A percentile compares a stretch with the other conserved stretches of the same genome.
phyloP scores from a whole-genome alignment of 331 rosid genomes.

The Quercus phellos region DNA sequence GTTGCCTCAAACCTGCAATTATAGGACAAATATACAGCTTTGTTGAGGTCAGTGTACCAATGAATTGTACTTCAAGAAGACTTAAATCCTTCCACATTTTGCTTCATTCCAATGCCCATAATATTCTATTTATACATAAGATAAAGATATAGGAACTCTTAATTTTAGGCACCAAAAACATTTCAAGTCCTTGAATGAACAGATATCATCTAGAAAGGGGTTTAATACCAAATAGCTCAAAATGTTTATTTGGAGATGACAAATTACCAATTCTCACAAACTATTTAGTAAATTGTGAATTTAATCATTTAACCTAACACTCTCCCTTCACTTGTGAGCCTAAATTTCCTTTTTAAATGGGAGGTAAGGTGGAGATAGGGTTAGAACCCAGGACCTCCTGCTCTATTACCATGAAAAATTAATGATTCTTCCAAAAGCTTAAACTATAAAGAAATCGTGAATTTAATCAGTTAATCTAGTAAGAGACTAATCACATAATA shows the following conservation, averaged over 20 bases:
- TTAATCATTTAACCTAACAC: too few relatives aligned
- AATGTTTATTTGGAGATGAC: neutral
- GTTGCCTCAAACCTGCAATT: slow-evolving; percentile 86
- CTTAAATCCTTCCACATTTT: neutral
- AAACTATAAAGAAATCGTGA: too few relatives aligned
- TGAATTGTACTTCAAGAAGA: neutral
- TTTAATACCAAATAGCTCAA: neutral
- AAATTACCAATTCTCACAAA: too few relatives aligned
- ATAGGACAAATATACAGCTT: neutral
- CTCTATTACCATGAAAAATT: too few relatives aligned
- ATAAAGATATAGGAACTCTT: neutral
- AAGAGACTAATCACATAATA: neutral
- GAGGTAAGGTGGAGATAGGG: too few relatives aligned
- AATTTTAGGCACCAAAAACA: neutral
- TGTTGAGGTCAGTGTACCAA: neutral
- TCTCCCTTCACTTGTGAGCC: too few relatives aligned
- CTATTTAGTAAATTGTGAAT: too few relatives aligned
- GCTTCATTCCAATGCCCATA: too few relatives aligned
- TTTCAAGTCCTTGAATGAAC: neutral
- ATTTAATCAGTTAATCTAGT: too few relatives aligned
- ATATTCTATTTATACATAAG: neutral
- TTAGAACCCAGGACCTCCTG: too few relatives aligned
- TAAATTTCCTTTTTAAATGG: too few relatives aligned
- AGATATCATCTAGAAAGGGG: neutral
- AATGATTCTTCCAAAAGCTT: too few relatives aligned